Evolutionary conservation across 352 stramenopile species (phyloP).

Genomic region (Phytophthora sp.): DNA sequence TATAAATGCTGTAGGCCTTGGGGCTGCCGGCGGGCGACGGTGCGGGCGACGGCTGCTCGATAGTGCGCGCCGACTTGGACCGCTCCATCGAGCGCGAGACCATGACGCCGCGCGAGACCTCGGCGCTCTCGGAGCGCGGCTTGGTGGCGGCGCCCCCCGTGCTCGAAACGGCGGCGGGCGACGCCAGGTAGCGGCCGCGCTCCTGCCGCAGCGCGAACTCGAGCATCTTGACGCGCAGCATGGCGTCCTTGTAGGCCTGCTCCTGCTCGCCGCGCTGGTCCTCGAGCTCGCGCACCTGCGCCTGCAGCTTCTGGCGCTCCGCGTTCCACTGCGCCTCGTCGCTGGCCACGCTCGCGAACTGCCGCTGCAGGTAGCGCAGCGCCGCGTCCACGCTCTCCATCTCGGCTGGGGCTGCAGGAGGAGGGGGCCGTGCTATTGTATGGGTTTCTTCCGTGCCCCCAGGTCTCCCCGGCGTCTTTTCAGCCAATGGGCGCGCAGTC

Average conservation of each 20-base stretch:
- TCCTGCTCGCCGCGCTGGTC: conserved; percentile 78
- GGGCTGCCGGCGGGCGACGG: conserved; percentile 40
- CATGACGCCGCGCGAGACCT: conserved; percentile 58
- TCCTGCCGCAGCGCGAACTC: conserved; percentile 87
- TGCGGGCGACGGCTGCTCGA: conserved; percentile 43
- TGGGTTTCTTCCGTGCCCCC: not conserved
- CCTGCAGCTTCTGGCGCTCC: conserved; percentile 75
- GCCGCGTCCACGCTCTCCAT: conserved; percentile 90
- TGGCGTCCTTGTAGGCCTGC: conserved; percentile 83
- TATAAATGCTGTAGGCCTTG: conserved; percentile 59
- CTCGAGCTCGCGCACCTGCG: conserved; percentile 81
- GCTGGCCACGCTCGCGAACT: conserved; percentile 82
- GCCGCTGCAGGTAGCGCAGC: conserved; percentile 84
- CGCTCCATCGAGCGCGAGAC: conserved; percentile 64
- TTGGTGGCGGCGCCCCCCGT: conserved; percentile 32
- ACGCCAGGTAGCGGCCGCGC: conserved; percentile 79
- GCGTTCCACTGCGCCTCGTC: conserved; percentile 82
- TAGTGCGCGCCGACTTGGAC: conserved; percentile 54
- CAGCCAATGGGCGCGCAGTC: too few relatives aligned
- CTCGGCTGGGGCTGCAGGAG: too few relatives aligned
- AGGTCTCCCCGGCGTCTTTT: conserved; percentile 10
- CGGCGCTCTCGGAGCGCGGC: conserved; percentile 34
- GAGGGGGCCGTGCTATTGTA: not conserved
- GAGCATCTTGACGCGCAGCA: conserved; percentile 90
- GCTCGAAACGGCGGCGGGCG: conserved; percentile 64